These are phyloP conservation scores for Clavispora santaluciae DNA, from an alignment of 805 yeast species.

Conservation along the genomic window DNA sequence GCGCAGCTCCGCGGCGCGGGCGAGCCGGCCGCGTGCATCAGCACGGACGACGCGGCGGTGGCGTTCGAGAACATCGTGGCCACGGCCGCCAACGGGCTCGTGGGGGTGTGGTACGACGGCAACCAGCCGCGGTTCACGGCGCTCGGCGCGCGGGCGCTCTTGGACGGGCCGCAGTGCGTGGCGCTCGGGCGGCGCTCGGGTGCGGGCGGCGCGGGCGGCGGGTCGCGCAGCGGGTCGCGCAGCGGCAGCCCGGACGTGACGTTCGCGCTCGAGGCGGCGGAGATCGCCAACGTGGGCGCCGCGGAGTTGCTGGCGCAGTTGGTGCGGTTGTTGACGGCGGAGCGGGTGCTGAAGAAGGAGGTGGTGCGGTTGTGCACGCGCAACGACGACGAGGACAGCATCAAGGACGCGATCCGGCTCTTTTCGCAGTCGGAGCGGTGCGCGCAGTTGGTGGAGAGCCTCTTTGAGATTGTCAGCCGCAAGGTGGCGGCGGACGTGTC, in stretches of 20 bases:
- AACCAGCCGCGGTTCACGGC: constrained; percentile 23
- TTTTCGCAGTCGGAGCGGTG: constrained; percentile 30
- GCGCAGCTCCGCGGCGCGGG: constrained; percentile 5
- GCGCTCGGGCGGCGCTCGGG: constrained; percentile 20
- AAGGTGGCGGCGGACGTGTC: constrained; percentile 28
- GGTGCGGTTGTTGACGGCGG: constrained; percentile 9
- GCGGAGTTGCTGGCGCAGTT: constrained; percentile 19
- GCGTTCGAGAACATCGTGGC: constrained; percentile 27
- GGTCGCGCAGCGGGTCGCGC: not conserved
- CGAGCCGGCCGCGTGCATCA: constrained; percentile 12
- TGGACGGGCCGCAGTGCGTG: constrained; percentile 11
- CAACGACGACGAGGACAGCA: constrained; percentile 26
- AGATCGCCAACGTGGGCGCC: constrained; percentile 19
- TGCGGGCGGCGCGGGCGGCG: constrained; percentile 15
- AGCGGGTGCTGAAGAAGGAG: constrained; percentile 7
- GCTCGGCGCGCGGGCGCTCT: constrained; percentile 11
- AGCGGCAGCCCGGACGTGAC: constrained; percentile 6
- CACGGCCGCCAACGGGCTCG: constrained; percentile 22
- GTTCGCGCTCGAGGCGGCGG: constrained; percentile 18
- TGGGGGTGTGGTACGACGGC: constrained; percentile 38
- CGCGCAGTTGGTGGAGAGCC: constrained; percentile 11
- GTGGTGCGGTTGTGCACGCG: constrained; percentile 23
- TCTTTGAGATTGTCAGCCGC: constrained; percentile 25
- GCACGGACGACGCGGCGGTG: constrained; percentile 12
- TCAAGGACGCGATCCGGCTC: constrained; percentile 33